A percentile compares a stretch with the other conserved stretches of the same genome.
phyloP scores from a whole-genome alignment of 1,284 basidiomycete genomes.

The Sporisorium sorghi region DNA sequence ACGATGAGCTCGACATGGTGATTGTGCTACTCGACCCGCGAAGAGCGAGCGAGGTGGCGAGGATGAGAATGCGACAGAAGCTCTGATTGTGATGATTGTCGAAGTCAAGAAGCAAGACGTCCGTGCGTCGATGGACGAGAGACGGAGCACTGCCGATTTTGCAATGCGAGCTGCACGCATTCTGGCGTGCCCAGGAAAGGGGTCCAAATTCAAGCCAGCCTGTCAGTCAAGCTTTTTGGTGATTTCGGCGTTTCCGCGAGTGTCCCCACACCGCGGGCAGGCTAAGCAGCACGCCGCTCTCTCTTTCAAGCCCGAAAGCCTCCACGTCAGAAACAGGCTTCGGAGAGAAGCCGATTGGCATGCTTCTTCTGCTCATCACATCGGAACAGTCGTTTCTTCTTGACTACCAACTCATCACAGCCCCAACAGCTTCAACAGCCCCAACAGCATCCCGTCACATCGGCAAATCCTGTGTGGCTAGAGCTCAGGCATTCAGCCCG shows the following conservation, averaged over 20 bases:
- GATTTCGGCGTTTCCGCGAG: slow-evolving; percentile 21
- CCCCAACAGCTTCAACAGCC: no score
- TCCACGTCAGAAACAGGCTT: slow-evolving; percentile 29
- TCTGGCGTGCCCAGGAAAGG: slow-evolving; percentile 5
- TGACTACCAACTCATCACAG: background rate
- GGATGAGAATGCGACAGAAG: background rate
- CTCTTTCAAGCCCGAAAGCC: slow-evolving; percentile 9
- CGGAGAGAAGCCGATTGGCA: slow-evolving; percentile 4
- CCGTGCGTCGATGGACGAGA: background rate
- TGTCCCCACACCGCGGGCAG: background rate
- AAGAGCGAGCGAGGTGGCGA: no score
- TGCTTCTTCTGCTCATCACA: slow-evolving; percentile 4
- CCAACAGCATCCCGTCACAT: background rate
- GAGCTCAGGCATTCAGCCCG: background rate
- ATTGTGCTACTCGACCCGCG: background rate
- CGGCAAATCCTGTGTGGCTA: background rate
- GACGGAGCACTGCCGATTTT: background rate
- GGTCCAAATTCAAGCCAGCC: background rate
- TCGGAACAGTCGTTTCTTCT: background rate
- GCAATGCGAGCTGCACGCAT: background rate
- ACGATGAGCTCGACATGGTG: slow-evolving; percentile 37
- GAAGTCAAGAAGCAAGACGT: background rate
- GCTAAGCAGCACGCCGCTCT: no score
- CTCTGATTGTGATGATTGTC: background rate
- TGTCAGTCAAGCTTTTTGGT: background rate